These are phyloP conservation scores for Begonia masoniana DNA, from an alignment of 306 rosid genomes.

Conservation along the genomic window DNA sequence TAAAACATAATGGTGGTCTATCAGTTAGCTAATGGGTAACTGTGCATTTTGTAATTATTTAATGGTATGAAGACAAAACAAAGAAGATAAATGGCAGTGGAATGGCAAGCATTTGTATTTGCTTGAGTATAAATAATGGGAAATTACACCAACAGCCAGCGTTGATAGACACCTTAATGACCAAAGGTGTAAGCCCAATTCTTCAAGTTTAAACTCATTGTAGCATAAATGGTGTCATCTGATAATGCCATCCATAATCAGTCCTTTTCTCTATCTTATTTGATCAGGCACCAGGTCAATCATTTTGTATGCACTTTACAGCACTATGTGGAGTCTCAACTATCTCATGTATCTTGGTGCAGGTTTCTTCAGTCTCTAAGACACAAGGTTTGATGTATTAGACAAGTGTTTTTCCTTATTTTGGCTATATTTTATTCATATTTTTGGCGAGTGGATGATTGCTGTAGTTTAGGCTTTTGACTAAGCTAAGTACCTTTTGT, in stretches of 20 bases:
- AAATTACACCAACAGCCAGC: background rate
- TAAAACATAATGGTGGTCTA: no score
- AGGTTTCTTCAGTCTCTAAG: slow-evolving; percentile 74
- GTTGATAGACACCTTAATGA: background rate
- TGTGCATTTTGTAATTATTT: no score
- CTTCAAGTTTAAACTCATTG: background rate
- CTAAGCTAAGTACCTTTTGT: no score
- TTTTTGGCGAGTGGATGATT: no score
- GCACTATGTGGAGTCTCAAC: slow-evolving; percentile 88
- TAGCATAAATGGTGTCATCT: background rate
- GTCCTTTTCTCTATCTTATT: background rate
- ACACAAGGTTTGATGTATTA: slow-evolving; percentile 49
- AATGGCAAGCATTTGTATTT: no score
- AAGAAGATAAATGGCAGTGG: background rate
- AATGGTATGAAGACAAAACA: background rate
- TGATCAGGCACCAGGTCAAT: slow-evolving; percentile 78
- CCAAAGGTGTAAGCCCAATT: background rate
- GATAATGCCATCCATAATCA: slow-evolving; percentile 4
- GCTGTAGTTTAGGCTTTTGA: no score
- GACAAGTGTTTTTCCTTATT: background rate
- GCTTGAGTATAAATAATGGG: no score
- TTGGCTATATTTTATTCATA: background rate
- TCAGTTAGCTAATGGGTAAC: no score
- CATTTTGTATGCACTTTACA: slow-evolving; percentile 82
- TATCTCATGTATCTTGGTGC: slow-evolving; percentile 90